Base-by-base conservation (phyloP, 352 stramenopile species). In the Phytophthora rubi region DNA sequence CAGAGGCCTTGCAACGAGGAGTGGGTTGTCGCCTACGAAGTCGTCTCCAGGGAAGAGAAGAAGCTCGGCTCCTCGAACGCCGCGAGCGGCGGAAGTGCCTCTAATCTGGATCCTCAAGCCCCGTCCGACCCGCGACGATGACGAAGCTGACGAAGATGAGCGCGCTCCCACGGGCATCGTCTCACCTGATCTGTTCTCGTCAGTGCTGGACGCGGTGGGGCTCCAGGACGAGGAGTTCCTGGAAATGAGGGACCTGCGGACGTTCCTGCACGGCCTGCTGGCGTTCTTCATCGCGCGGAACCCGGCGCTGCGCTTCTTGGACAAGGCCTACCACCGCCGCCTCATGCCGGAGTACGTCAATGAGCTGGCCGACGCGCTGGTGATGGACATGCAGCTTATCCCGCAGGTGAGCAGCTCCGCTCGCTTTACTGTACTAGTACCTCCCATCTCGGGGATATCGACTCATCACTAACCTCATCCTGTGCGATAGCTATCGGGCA, bases 251-350 rank as follows among this genome's bases (percentile, higher is more conserved):
- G 82, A 85, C 6, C 45, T 92, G 48, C 63, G 67, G 39, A 72
- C 79, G 18, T 84, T 88, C 21, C 35, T 85, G 18, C 80, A 89
- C 18, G 80, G 87, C 52, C 62, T 86, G 59, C 62, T 90, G 3
- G 79, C 81, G n/a, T 85, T 83, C 52, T 79, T 76, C 15, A 79
- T 92, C 61, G 79, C 81, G 26, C 75, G 73, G 13, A 92, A 81
- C 59, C 70, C 70, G 12, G 42, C 69, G 30, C 76, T 92, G 13
- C 78, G 71, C 30, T 86, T 90, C 61, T 73, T 90, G 77, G 81
- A 84, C 65, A 92, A 90, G 62, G 77, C 79, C 1, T 78, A 82
- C 44, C 84, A 92, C 62, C 76, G 79, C 9, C 70, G 84, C 16
- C 62, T 85, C 26, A 78, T 90, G 26, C 74, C 82, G 2, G 65